Percentiles rank a stretch among this genome's conserved stretches.
phyloP scores from a whole-genome alignment of 2,329 filamentous ascomycete genomes.

The Exophiala lecanii-corni region DNA sequence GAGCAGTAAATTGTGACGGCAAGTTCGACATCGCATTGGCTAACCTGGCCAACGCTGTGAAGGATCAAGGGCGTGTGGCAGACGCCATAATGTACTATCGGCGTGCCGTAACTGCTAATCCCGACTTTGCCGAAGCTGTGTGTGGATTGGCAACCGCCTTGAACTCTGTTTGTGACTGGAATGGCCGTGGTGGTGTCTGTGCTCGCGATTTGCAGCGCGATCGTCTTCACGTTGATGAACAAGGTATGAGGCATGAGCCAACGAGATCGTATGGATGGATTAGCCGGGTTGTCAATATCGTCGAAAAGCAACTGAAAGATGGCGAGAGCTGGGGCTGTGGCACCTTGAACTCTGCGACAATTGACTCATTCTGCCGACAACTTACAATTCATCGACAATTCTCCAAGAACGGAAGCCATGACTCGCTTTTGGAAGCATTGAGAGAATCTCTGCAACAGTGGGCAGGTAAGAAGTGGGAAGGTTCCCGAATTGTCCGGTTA shows the following conservation, averaged over 20 bases:
- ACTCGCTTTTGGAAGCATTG: conserved; percentile 25
- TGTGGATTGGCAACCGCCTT: conserved; percentile 91
- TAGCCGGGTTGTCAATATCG: conserved; percentile 84
- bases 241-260: conserved; percentile 73
- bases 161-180: conserved; percentile 96
- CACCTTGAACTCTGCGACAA: conserved; percentile 51
- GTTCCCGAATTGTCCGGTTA: conserved; percentile 74
- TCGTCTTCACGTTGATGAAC: conserved; percentile 86
- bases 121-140: conserved; percentile 93
- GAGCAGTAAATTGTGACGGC: conserved; percentile 85
- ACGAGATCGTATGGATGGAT: conserved; percentile 72
- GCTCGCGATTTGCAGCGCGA: conserved; percentile 70
- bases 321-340: conserved; percentile 82
- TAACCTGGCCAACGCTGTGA: conserved; percentile 95
- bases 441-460: conserved; percentile 49
- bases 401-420: conserved; percentile 8
- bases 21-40: conserved; percentile 95
- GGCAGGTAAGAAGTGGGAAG: conserved; percentile 79
- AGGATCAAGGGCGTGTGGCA: conserved; percentile 86
- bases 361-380: conserved; percentile 50
- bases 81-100: conserved; percentile 92
- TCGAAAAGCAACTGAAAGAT: conserved; percentile 79
- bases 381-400: conserved; percentile 33
- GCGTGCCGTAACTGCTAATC: conserved; percentile 83
- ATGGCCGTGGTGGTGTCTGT: conserved; percentile 77